These are phyloP conservation scores for Phytophthora palmivora DNA, from an alignment of 352 stramenopile genomes.

Conservation along the genomic window DNA sequence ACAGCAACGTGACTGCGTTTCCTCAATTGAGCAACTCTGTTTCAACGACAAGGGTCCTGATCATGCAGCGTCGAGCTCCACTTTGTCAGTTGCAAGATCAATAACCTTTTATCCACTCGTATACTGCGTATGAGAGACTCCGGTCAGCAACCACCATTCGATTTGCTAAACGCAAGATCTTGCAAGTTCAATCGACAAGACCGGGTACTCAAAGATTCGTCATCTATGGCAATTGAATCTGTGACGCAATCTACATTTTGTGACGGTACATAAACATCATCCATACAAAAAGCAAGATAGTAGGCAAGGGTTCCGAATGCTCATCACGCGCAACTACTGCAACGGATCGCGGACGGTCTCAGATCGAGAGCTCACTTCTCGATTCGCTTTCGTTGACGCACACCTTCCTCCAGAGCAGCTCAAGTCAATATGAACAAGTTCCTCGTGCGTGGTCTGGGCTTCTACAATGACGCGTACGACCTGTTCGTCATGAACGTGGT, in stretches of 20 bases:
- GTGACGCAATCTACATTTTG: not conserved
- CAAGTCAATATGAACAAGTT: constrained; percentile 62
- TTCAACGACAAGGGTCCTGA: too few relatives aligned
- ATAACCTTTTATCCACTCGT: too few relatives aligned
- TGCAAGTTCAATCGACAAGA: too few relatives aligned
- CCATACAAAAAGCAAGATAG: constrained; percentile 23
- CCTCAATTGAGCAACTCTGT: too few relatives aligned
- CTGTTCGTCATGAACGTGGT: constrained; percentile 87
- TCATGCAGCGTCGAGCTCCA: too few relatives aligned
- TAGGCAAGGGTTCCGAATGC: constrained; percentile 20
- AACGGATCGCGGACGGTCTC: constrained; percentile 28
- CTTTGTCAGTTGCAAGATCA: too few relatives aligned
- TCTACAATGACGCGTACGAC: constrained; percentile 84
- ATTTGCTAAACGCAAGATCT: constrained; percentile 9
- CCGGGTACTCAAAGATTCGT: not conserved
- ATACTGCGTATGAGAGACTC: constrained; percentile 6
- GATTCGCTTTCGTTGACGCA: constrained; percentile 14
- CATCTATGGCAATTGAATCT: constrained; percentile 5
- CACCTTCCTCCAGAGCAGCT: constrained; percentile 3
- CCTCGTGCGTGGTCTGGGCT: constrained; percentile 72
- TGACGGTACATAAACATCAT: not conserved
- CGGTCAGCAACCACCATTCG: not conserved
- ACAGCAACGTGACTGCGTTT: too few relatives aligned
- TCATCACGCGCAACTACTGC: constrained; percentile 17
- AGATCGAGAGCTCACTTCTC: constrained; percentile 14